phyloP scores from a whole-genome alignment of 495 filamentous ascomycete genomes.

The Daldinia caldariorum region DNA sequence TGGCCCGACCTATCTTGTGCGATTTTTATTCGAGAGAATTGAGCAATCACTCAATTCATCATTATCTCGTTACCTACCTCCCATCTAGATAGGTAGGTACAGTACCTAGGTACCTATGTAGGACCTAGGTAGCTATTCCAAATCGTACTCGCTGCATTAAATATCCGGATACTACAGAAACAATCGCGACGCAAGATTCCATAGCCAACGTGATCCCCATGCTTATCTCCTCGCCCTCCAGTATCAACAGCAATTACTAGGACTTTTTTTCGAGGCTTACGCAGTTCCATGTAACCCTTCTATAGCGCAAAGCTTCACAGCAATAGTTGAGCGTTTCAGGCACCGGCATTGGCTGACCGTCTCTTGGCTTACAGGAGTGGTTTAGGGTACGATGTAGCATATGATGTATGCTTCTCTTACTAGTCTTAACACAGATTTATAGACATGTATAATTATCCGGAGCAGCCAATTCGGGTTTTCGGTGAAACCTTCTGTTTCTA shows the following conservation, averaged over 20 bases:
- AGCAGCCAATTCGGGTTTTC: conserved; percentile 14
- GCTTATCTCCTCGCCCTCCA: background rate
- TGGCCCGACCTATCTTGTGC: conserved; percentile 19
- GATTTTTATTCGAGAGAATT: conserved; percentile 5
- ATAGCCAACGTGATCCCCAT: background rate
- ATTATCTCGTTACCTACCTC: background rate
- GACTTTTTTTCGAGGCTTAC: background rate
- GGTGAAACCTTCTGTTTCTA: conserved; percentile 31
- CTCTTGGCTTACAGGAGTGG: background rate
- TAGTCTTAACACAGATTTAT: background rate
- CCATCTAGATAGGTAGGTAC: too few relatives aligned
- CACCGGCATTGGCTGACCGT: background rate
- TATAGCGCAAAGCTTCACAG: background rate
- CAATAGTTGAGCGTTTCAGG: background rate
- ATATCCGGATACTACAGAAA: background rate
- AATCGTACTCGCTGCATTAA: conserved; percentile 15
- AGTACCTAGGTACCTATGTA: too few relatives aligned
- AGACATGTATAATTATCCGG: background rate
- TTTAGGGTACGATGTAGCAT: background rate
- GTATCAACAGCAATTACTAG: background rate
- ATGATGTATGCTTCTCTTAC: background rate
- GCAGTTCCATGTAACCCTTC: background rate
- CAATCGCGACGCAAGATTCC: background rate
- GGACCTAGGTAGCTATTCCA: conserved; percentile 30
- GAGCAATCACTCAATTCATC: conserved; percentile 1